These are phyloP conservation scores for Chenopodium berlandieri DNA, from an alignment of 148 eudicot species.

Conservation along the genomic window DNA sequence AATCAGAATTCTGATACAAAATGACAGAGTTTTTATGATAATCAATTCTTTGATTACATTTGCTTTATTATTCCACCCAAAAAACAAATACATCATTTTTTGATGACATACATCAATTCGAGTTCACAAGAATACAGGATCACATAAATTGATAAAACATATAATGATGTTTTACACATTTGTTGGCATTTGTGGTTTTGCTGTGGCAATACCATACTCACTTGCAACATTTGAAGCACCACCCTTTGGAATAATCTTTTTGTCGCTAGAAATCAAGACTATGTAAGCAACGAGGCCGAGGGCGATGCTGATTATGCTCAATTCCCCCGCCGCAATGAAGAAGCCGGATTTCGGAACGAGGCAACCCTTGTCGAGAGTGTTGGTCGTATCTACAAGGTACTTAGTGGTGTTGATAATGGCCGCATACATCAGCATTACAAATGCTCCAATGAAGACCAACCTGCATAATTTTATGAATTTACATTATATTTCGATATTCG, in stretches of 20 bases:
- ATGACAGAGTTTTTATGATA: too few species aligned
- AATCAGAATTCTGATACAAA: too few species aligned
- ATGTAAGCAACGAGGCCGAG: constrained; percentile 7
- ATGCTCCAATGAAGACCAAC: constrained; percentile 7
- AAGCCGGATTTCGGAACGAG: background rate
- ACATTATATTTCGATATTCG: too few species aligned
- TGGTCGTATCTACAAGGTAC: background rate
- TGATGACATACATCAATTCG: background rate
- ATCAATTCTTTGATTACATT: background rate
- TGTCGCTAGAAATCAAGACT: background rate
- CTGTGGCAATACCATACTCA: constrained; percentile 12
- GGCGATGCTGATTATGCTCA: constrained; percentile 1
- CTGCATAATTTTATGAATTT: background rate
- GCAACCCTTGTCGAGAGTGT: background rate
- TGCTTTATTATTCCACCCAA: background rate
- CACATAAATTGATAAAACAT: background rate
- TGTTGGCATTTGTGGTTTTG: background rate
- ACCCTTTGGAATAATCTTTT: background rate
- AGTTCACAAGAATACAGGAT: background rate
- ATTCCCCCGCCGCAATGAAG: constrained; percentile 1
- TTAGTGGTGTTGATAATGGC: constrained; percentile 7
- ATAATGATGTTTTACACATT: background rate
- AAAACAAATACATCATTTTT: background rate
- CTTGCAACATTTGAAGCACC: background rate
- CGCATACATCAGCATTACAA: background rate